phyloP scores from a whole-genome alignment of 805 yeast genomes.

The Teunomyces barrocoloradensis region DNA sequence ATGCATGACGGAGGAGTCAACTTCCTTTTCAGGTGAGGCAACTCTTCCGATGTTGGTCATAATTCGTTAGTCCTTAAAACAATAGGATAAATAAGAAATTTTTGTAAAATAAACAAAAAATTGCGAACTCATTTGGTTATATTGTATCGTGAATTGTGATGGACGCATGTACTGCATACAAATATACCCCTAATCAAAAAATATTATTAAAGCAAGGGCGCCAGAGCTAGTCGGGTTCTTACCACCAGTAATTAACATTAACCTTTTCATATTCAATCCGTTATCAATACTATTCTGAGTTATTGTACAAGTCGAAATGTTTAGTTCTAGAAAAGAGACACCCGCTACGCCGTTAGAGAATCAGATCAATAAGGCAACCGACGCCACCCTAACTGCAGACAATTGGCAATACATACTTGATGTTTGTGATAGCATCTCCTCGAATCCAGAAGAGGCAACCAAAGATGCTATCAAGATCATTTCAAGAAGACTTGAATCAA shows the following conservation, averaged over 20 bases:
- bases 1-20: slow-evolving; percentile 5
- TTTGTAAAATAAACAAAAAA: neutral
- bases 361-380: slow-evolving; percentile 35
- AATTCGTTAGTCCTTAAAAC: neutral
- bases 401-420: slow-evolving; percentile 46
- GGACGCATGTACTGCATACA: neutral
- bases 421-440: slow-evolving; percentile 38
- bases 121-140: neutral
- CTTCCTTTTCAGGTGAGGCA: slow-evolving; percentile 3
- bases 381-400: slow-evolving; percentile 39
- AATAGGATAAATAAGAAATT: neutral
- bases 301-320: neutral
- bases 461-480: slow-evolving; percentile 29
- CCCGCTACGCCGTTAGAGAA: neutral
- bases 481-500: slow-evolving; percentile 21
- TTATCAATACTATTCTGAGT: neutral
- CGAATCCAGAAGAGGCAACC: slow-evolving; percentile 37
- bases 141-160: neutral
- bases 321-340: neutral
- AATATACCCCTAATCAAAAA: neutral
- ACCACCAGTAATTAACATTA: neutral
- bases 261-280: neutral
- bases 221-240: too few relatives aligned
- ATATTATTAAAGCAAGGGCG: neutral
- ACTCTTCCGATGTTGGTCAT: slow-evolving; percentile 4